Evolutionary conservation across 176 grass and related monocot genomes (phyloP).

Genomic region (Thinopyrum elongatum): DNA sequence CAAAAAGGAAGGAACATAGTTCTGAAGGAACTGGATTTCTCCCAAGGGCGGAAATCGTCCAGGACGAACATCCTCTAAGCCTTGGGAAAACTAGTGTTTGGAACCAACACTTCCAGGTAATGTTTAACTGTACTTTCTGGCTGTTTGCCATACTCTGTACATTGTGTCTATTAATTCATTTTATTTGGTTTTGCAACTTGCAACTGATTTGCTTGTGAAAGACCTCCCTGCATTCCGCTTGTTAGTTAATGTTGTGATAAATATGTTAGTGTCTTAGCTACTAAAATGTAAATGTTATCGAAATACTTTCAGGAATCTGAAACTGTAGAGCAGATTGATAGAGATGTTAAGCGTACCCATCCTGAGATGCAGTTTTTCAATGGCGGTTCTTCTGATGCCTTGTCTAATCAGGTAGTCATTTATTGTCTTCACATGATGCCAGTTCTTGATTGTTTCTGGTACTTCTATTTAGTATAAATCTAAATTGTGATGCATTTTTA

Average conservation of each 20-base stretch:
- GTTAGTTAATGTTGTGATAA: background rate
- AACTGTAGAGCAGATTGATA: conserved; percentile 92
- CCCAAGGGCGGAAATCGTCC: conserved; percentile 68
- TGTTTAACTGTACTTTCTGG: background rate
- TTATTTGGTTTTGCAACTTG: background rate
- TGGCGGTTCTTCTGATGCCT: conserved; percentile 49
- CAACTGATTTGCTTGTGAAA: conserved; percentile 14
- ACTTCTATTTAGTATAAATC: background rate
- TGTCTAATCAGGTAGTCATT: conserved; percentile 81
- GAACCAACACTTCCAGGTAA: conserved; percentile 98
- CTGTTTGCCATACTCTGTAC: too few species aligned
- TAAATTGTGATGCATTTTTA: conserved; percentile 29
- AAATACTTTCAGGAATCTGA: conserved; percentile 69
- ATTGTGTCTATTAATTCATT: too few species aligned
- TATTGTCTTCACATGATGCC: conserved; percentile 18
- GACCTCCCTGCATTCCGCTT: background rate
- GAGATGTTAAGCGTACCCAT: conserved; percentile 97
- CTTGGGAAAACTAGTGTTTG: conserved; percentile 90
- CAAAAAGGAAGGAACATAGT: conserved; percentile 48
- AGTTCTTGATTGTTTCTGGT: conserved; percentile 14
- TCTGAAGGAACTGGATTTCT: conserved; percentile 68
- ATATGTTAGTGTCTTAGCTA: conserved; percentile 22
- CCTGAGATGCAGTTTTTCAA: conserved; percentile 96
- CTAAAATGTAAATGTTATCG: conserved; percentile 14
- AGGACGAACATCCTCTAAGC: conserved; percentile 90